These are phyloP conservation scores for Phytophthora citrophthora DNA, from an alignment of 352 stramenopile species.

Conservation along the genomic window DNA sequence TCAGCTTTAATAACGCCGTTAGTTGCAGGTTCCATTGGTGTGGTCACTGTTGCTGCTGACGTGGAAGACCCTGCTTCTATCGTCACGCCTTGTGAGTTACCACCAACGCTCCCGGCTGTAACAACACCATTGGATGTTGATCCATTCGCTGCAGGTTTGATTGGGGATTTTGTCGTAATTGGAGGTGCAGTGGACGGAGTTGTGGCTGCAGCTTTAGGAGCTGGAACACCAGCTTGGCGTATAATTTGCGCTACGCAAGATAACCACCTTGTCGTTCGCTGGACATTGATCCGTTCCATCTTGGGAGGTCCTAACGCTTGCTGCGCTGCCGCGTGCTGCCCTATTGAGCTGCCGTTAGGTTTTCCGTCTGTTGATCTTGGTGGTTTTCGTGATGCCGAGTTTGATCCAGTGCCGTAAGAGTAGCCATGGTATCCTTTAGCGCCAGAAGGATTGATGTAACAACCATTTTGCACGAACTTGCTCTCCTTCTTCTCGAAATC, in stretches of 20 bases:
- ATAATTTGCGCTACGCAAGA: slow-evolving; percentile 74
- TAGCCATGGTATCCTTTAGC: slow-evolving; percentile 21
- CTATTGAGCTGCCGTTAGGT: slow-evolving; percentile 17
- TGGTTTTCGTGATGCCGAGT: slow-evolving; percentile 25
- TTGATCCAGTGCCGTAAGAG: slow-evolving; percentile 22
- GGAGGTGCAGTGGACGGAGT: neutral
- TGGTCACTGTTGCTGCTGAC: neutral
- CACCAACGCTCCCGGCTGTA: neutral
- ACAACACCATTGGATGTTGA: neutral
- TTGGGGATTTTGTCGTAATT: neutral
- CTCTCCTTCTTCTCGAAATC: slow-evolving; percentile 69
- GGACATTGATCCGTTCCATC: slow-evolving; percentile 84
- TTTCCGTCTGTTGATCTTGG: slow-evolving; percentile 25
- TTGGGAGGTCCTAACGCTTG: slow-evolving; percentile 57
- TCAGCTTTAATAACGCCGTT: slow-evolving; percentile 14
- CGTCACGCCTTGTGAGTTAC: neutral
- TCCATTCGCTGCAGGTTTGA: neutral
- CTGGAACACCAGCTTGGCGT: slow-evolving; percentile 43
- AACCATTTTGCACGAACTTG: slow-evolving; percentile 65
- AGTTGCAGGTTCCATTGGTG: neutral
- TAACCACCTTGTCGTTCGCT: slow-evolving; percentile 77
- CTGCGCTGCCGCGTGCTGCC: slow-evolving; percentile 25
- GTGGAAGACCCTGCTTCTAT: neutral
- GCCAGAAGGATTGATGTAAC: slow-evolving; percentile 61
- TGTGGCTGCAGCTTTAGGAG: slow-evolving; percentile 10